These are phyloP conservation scores for Volvox africanus DNA, from an alignment of 139 green algal genomes.

Conservation along the genomic window DNA sequence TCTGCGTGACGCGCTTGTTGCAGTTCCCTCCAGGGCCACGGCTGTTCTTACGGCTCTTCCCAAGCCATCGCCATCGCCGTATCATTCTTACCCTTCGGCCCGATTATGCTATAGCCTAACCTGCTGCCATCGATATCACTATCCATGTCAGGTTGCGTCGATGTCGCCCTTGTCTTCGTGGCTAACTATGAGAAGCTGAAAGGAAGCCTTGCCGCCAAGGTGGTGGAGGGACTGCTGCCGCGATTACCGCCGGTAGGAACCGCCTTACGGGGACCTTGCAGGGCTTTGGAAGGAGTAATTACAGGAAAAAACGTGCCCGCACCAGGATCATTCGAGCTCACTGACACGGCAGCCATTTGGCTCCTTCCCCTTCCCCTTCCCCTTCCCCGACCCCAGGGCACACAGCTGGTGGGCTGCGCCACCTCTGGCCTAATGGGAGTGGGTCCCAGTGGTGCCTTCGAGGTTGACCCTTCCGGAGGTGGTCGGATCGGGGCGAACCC, in stretches of 20 bases:
- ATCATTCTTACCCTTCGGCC: not conserved
- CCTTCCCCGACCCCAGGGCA: not conserved
- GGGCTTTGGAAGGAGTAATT: not conserved
- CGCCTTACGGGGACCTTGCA: not conserved
- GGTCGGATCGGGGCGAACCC: not conserved
- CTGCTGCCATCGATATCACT: not conserved
- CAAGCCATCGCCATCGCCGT: not conserved
- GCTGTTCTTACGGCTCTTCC: too few species aligned
- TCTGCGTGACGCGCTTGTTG: too few species aligned
- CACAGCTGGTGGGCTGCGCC: constrained; percentile 23
- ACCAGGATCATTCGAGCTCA: not conserved
- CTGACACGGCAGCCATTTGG: not conserved
- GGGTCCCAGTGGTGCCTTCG: constrained; percentile 20
- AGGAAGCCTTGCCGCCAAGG: not conserved
- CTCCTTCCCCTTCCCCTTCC: not conserved
- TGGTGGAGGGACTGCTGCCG: constrained; percentile 11
- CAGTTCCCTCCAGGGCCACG: not conserved
- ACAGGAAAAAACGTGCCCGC: not conserved
- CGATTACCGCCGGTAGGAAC: constrained; percentile 5
- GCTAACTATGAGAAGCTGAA: not conserved
- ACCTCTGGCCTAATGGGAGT: constrained; percentile 22
- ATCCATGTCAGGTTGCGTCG: constrained; percentile 7
- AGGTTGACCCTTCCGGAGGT: constrained; percentile 12
- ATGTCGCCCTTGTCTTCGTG: constrained; percentile 30
- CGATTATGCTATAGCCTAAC: not conserved